A percentile compares a stretch with the other conserved stretches of the same genome.
Conservation (phyloP, 148 eudicot species). For the Heliosperma pusillum region DNA sequence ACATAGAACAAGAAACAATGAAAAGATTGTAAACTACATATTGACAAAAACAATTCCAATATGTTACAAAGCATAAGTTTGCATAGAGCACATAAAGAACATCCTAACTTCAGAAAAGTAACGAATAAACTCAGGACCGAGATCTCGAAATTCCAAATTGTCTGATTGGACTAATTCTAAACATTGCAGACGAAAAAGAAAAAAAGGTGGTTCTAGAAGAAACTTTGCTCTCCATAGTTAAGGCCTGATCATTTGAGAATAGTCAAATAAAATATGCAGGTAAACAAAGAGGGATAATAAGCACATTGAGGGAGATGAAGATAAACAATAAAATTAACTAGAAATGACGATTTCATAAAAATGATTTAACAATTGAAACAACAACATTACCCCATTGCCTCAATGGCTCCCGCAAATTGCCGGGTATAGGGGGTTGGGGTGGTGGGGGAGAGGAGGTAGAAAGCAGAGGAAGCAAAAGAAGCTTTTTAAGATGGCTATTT, state of each 20-base stretch:
- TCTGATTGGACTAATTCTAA: background rate
- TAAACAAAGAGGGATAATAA: background rate
- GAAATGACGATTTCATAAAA: background rate
- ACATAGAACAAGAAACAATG: background rate
- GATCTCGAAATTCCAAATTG: background rate
- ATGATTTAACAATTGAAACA: background rate
- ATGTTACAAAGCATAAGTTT: background rate
- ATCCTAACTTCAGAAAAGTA: background rate
- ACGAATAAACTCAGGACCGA: background rate
- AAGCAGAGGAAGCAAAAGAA: too few relatives aligned
- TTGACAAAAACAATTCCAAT: background rate
- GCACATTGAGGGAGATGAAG: background rate
- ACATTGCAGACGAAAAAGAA: background rate
- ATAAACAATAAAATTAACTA: background rate
- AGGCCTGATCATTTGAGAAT: background rate
- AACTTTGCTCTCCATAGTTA: background rate
- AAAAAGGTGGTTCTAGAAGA: background rate
- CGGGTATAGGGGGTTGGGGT: too few relatives aligned
- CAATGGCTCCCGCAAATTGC: background rate
- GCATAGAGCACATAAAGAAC: background rate
- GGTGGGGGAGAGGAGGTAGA: background rate
- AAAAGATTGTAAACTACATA: background rate
- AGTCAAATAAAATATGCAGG: background rate
- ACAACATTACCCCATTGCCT: background rate
- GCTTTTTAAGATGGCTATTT: background rate